Evolutionary conservation across 1,284 basidiomycete species (phyloP).

Genomic region (Cutaneotrichosporon mucoides): DNA sequence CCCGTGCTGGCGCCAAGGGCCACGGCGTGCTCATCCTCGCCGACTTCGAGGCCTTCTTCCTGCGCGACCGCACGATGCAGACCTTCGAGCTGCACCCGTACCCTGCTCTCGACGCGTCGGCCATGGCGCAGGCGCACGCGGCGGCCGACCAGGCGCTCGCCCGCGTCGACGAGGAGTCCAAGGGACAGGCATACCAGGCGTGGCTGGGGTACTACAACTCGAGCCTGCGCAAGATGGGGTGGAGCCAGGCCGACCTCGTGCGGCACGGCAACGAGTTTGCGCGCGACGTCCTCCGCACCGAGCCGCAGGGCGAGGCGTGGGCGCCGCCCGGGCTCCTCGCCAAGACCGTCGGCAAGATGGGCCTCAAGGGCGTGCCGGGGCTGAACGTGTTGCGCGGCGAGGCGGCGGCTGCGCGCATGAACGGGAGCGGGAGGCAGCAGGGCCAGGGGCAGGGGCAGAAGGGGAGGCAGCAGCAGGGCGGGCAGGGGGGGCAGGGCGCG

Average conservation of each 20-base stretch:
- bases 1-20: constrained; percentile 53
- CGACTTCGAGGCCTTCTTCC: constrained; percentile 58
- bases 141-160: constrained; percentile 39
- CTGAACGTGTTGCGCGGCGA: constrained; percentile 32
- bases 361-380: constrained; percentile 54
- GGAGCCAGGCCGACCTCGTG: constrained; percentile 54
- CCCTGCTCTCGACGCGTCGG: constrained; percentile 14
- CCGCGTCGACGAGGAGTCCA: constrained; percentile 45
- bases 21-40: constrained; percentile 60
- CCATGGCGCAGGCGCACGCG: constrained; percentile 12
- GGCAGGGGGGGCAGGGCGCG: not conserved
- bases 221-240: constrained; percentile 49
- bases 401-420: not conserved
- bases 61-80: constrained; percentile 51
- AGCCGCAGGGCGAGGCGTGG: constrained; percentile 32
- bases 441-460: constrained; percentile 1
- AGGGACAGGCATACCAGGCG: constrained; percentile 56
- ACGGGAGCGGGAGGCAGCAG: not conserved
- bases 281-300: constrained; percentile 51
- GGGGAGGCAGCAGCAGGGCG: no score
- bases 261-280: constrained; percentile 53
- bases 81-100: constrained; percentile 50
- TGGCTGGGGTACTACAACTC: constrained; percentile 62
- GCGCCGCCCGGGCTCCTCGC: constrained; percentile 52
- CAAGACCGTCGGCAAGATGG: constrained; percentile 62